Evolutionary conservation across 1,284 basidiomycete species (phyloP).

Genomic region (Meira miltonrushii): DNA sequence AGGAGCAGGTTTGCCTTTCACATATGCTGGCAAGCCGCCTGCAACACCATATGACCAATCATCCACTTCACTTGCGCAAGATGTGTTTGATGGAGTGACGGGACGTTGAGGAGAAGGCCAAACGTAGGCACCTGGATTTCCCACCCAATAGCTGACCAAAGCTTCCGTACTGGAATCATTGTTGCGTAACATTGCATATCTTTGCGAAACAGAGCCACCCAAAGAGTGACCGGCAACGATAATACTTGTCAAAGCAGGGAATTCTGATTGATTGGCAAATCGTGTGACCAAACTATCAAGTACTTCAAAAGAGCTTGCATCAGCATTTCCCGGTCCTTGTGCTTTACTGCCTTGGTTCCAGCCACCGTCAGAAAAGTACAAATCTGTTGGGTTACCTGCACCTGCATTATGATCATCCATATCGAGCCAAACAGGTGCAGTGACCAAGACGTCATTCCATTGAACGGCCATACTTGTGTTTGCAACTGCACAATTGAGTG

Average conservation of each 20-base stretch:
- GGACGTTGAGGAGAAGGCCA: constrained; percentile 15
- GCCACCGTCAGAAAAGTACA: constrained; percentile 22
- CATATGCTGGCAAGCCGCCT: constrained; percentile 12
- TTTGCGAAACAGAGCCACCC: constrained; percentile 36
- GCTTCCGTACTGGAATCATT: constrained; percentile 1
- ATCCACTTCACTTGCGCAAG: constrained; percentile 8
- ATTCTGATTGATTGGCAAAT: constrained; percentile 37
- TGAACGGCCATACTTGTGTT: background rate
- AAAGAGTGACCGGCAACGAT: constrained; percentile 44
- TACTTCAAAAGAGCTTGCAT: constrained; percentile 30
- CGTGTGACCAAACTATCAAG: constrained; percentile 35
- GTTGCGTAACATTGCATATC: constrained; percentile 40
- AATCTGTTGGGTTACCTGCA: constrained; percentile 26
- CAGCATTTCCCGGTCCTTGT: constrained; percentile 23
- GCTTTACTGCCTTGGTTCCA: constrained; percentile 30
- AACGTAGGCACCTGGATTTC: constrained; percentile 24
- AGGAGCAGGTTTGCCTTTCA: constrained; percentile 2
- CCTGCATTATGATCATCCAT: constrained; percentile 20
- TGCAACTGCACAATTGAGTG: constrained; percentile 15
- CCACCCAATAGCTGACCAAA: constrained; percentile 20
- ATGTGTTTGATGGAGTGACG: constrained; percentile 1
- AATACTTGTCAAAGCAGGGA: constrained; percentile 31
- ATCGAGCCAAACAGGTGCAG: constrained; percentile 10
- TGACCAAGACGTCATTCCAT: constrained; percentile 20
- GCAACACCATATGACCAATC: constrained; percentile 19